Conservation (phyloP, 1,139 yeast species). For the Magnusiomyces magnusii region DNA sequence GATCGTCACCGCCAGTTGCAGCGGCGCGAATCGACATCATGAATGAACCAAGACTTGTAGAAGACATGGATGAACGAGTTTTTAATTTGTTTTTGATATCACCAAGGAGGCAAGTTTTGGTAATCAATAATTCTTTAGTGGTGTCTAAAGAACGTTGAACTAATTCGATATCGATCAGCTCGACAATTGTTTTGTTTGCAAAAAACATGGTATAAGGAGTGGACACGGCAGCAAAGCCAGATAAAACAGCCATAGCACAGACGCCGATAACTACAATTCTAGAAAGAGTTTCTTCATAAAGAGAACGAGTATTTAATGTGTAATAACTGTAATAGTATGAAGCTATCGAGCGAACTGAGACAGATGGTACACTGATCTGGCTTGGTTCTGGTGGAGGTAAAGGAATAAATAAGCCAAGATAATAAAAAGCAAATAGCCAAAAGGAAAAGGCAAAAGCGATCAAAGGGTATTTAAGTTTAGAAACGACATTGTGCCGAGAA, state of each 20-base stretch:
- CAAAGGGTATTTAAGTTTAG: slow-evolving; percentile 15
- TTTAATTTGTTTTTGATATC: neutral
- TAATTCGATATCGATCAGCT: slow-evolving; percentile 31
- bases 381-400: slow-evolving; percentile 20
- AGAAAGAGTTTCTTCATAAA: slow-evolving; percentile 39
- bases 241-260: slow-evolving; percentile 58
- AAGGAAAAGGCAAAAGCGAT: slow-evolving; percentile 21
- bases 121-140: slow-evolving; percentile 31
- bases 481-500: slow-evolving; percentile 7
- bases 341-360: slow-evolving; percentile 13
- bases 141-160: slow-evolving; percentile 33
- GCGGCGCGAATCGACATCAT: slow-evolving; percentile 23
- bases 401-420: slow-evolving; percentile 32
- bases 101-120: slow-evolving; percentile 18
- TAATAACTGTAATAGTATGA: slow-evolving; percentile 11
- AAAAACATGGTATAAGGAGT: slow-evolving; percentile 46
- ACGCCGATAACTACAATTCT: slow-evolving; percentile 66
- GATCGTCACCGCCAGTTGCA: slow-evolving; percentile 22
- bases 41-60: slow-evolving; percentile 27
- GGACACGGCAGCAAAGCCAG: slow-evolving; percentile 72
- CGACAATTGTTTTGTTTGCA: slow-evolving; percentile 24
- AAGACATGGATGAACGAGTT: slow-evolving; percentile 16
- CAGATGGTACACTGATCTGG: neutral
- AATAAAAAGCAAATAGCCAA: slow-evolving; percentile 31
- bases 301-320: slow-evolving; percentile 27